Evolutionary conservation across 495 filamentous ascomycete species (phyloP).

Genomic region (Articulospora tetracladia): DNA sequence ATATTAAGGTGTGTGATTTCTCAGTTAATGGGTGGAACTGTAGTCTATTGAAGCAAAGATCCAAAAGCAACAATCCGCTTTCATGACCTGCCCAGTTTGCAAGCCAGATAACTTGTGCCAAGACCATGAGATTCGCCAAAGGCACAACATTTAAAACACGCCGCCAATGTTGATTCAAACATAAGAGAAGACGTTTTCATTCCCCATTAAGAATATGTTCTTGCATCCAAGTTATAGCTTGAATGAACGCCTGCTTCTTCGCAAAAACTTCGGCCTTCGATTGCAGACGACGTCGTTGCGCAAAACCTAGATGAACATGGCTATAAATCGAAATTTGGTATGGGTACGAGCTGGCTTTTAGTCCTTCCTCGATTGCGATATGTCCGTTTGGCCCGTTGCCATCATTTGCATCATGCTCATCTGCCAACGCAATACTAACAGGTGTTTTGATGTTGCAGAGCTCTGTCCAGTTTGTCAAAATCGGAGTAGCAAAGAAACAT

Average conservation of each 20-base stretch:
- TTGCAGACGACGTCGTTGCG: constrained; percentile 59
- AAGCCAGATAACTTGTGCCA: no score
- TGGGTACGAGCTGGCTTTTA: constrained; percentile 54
- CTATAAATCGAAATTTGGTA: constrained; percentile 81
- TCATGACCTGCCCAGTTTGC: no score
- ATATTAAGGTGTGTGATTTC: background rate
- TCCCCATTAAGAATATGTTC: constrained; percentile 1
- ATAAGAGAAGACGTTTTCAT: background rate
- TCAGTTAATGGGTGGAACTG: no score
- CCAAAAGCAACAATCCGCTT: no score
- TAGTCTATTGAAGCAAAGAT: no score
- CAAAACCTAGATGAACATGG: constrained; percentile 72
- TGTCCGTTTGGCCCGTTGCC: constrained; percentile 40
- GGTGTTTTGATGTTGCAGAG: constrained; percentile 52
- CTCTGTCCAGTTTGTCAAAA: background rate
- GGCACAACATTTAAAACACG: no score
- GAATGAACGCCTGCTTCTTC: constrained; percentile 79
- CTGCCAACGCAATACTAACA: constrained; percentile 70
- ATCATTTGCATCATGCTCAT: constrained; percentile 49
- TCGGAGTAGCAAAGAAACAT: background rate
- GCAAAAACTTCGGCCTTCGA: constrained; percentile 62
- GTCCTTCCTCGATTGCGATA: constrained; percentile 38
- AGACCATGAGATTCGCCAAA: no score
- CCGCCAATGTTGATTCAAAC: no score
- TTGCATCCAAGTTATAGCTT: constrained; percentile 60